Conservation (phyloP, 2,329 filamentous ascomycete genomes). For the Nothophaeocryptopus gaeumannii region DNA sequence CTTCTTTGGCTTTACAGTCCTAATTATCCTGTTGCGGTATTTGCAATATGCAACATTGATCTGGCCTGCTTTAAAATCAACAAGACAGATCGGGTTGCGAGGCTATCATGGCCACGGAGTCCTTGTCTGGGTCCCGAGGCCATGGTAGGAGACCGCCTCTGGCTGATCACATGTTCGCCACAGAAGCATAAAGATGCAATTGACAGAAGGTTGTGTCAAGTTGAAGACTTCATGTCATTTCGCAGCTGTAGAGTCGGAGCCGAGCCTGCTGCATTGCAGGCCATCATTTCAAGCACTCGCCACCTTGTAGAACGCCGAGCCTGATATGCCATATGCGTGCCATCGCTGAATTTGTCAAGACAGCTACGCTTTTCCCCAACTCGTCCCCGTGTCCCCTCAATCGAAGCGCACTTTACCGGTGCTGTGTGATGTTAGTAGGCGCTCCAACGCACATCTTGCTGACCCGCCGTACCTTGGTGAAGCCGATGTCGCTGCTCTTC, state of each 20-base stretch:
- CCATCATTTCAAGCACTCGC: conserved; percentile 12
- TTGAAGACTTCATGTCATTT: conserved; percentile 11
- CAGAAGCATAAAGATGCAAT: too few relatives aligned
- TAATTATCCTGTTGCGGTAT: too few relatives aligned
- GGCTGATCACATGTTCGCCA: too few relatives aligned
- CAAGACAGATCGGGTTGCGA: too few relatives aligned
- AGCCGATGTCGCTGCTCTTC: conserved; percentile 66
- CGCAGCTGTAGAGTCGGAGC: conserved; percentile 17
- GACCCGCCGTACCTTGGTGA: conserved; percentile 57
- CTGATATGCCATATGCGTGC: conserved; percentile 20
- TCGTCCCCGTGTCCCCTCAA: background rate
- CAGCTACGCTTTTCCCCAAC: background rate
- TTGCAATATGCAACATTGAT: too few relatives aligned
- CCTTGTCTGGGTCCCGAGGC: too few relatives aligned
- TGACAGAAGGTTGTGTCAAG: too few relatives aligned
- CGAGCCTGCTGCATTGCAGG: conserved; percentile 9
- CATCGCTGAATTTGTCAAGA: too few relatives aligned
- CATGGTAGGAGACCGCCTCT: too few relatives aligned
- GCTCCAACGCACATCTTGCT: background rate
- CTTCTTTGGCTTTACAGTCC: too few relatives aligned
- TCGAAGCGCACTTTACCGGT: conserved; percentile 32
- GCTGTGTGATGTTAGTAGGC: conserved; percentile 24
- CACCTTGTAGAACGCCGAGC: conserved; percentile 22
- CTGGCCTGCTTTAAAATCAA: too few relatives aligned
- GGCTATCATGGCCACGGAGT: too few relatives aligned